These are phyloP conservation scores for Aegle marmelos DNA, from an alignment of 345 rosid species.

Conservation along the genomic window DNA sequence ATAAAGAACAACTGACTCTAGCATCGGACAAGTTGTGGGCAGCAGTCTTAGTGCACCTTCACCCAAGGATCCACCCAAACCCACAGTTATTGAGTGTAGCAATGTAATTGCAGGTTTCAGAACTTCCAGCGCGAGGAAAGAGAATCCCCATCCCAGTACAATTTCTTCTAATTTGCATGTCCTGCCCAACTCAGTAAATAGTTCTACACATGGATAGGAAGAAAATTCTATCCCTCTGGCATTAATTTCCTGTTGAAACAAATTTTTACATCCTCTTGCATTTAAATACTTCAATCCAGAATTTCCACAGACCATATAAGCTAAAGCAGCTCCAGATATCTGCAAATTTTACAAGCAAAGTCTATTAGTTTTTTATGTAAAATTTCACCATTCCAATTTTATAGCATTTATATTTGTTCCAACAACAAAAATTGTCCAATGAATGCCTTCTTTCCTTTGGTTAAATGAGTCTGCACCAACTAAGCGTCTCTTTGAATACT, in stretches of 20 bases:
- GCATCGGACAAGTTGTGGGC: conserved; percentile 54
- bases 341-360: conserved; percentile 35
- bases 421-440: conserved; percentile 4
- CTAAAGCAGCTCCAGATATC: conserved; percentile 58
- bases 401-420: not conserved
- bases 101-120: conserved; percentile 53
- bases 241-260: conserved; percentile 34
- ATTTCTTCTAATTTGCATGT: conserved; percentile 53
- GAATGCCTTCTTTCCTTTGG: not conserved
- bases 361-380: not conserved
- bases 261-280: conserved; percentile 64
- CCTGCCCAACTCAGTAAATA: conserved; percentile 38
- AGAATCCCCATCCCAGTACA: conserved; percentile 75
- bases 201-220: conserved; percentile 26
- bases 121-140: conserved; percentile 45
- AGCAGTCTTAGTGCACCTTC: conserved; percentile 51
- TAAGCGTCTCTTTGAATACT: not conserved
- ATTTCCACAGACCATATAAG: conserved; percentile 46
- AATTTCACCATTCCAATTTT: not conserved
- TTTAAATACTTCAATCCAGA: conserved; percentile 57
- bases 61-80: conserved; percentile 74
- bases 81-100: conserved; percentile 49
- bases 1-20: conserved; percentile 53
- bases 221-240: conserved; percentile 18
- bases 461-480: not conserved